These are phyloP conservation scores for Diacronema lutheri DNA, from an alignment of 78 protist species.

Conservation along the genomic window DNA sequence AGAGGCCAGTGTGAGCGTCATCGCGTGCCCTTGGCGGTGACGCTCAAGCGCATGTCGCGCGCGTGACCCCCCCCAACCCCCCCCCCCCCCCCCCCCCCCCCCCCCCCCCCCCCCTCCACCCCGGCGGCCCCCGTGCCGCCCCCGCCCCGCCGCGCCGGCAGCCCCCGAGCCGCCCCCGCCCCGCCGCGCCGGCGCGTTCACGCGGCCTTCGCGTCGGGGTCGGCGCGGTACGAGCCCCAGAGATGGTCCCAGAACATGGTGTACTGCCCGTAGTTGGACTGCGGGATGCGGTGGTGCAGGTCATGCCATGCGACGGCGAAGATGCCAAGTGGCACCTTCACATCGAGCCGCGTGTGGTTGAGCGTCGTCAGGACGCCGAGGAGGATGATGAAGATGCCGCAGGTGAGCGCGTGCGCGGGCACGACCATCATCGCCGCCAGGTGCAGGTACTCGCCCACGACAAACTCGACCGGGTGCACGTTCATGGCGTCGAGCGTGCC, in stretches of 20 bases:
- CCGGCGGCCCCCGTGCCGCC: too few species aligned
- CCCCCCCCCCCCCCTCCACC: too few species aligned
- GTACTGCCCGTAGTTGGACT: constrained; percentile 49
- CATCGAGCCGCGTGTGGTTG: constrained; percentile 47
- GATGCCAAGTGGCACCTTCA: neutral
- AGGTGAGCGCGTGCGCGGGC: neutral
- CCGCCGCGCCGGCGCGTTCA: too few species aligned
- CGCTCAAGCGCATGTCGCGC: too few species aligned
- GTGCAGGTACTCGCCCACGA: neutral
- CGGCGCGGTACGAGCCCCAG: neutral
- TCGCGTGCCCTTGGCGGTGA: too few species aligned
- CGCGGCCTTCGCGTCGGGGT: too few species aligned
- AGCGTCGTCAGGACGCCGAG: constrained; percentile 34
- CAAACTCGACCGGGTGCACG: constrained; percentile 45
- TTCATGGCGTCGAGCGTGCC: constrained; percentile 52
- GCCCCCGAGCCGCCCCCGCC: too few species aligned
- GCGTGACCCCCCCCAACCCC: too few species aligned
- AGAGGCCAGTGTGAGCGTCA: too few species aligned
- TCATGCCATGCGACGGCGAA: constrained; percentile 41
- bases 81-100: too few species aligned
- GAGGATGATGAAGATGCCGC: constrained; percentile 9
- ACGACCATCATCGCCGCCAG: too few species aligned
- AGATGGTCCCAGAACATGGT: constrained; percentile 43
- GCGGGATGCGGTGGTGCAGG: constrained; percentile 35
- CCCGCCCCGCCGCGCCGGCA: too few species aligned